Evolutionary conservation across 345 rosid species (phyloP), one percentile per base, ranked within the genome.

Genomic region (Microcos paniculata): DNA sequence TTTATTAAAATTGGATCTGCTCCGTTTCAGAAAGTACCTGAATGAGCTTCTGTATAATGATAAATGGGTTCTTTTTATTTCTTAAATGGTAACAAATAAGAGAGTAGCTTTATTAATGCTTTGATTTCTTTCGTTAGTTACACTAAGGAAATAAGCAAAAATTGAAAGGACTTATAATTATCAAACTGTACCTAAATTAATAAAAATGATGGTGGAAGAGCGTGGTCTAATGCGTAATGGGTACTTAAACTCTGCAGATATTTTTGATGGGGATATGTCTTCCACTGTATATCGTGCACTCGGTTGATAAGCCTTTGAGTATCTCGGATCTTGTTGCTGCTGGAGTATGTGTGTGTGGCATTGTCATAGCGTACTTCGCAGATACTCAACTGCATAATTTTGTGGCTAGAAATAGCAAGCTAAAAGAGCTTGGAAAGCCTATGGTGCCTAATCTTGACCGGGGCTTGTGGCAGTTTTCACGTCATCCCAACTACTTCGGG

Each of bases 401-500:
- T 64, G 93, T 89, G 58, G 79, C 89, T 6, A 76, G 80, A 84
- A 95, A 95, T 80, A 81, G 85, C 48, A 81, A 87, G 77, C 84
- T 93, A 61, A 88, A 88, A 76, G 92, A 88, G 83, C 87, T 83
- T n/a, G 97, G 94, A 52, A 85, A 93, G 84, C 90, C 96, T 6
- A 43, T 74, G 78, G 89, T 86, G 51, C 91, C 88, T 6, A 85
- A 80, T 77, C 93, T 95, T n/a, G 93, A 95, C 70, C 73, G 83
- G 51, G 98, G 97, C 51, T 81, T 95, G 81, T 95, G 99, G 98
- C 55, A 45, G 61, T 87, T 90, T 80, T 93, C 96, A 0, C 86
- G 99, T 40, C 99, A 95, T 81, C 99, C 99, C 42, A 95, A 95
- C 87, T 95, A 95, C 82, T 88, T 95, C 52, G 98, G 98, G 13